A percentile compares a stretch with the other conserved stretches of the same genome.
Evolutionary conservation across 345 rosid genomes (phyloP).

Genomic region (Triadica sebifera): DNA sequence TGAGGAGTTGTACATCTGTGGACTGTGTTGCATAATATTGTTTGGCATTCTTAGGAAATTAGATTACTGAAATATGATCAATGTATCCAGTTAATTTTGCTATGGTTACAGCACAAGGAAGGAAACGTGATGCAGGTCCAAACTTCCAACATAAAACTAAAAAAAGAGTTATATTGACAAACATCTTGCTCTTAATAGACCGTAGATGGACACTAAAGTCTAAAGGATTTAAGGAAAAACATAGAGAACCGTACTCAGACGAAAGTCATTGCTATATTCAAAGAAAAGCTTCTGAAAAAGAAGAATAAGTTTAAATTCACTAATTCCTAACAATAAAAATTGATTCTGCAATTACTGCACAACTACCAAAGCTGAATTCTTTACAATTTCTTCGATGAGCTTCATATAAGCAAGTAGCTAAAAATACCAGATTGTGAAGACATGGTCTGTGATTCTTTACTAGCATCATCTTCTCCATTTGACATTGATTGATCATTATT

Average conservation of each 20-base stretch:
- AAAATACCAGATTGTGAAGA: slow-evolving; percentile 58
- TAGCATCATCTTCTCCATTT: slow-evolving; percentile 49
- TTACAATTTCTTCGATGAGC: not conserved
- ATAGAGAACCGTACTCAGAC: not conserved
- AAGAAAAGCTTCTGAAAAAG: not conserved
- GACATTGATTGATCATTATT: slow-evolving; percentile 61
- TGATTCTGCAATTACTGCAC: not conserved
- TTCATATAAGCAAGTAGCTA: not conserved
- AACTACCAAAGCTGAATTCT: not conserved
- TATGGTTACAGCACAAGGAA: not conserved
- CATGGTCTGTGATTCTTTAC: slow-evolving; percentile 58
- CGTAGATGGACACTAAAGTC: not conserved
- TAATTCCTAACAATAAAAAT: not conserved
- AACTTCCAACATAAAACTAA: not conserved
- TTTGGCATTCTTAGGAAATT: not conserved
- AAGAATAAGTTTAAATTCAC: not conserved
- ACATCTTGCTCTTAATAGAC: not conserved
- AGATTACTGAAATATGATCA: not conserved
- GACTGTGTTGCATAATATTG: not conserved
- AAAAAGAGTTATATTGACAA: too few species aligned
- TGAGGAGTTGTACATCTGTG: not conserved
- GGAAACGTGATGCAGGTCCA: not conserved
- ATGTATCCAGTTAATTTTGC: not conserved
- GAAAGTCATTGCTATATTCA: not conserved
- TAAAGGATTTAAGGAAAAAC: not conserved